Percentiles rank a stretch among this genome's conserved stretches.
These are phyloP conservation scores for Candida sithepensis DNA, from an alignment of 805 yeast genomes.

Conservation along the genomic window DNA sequence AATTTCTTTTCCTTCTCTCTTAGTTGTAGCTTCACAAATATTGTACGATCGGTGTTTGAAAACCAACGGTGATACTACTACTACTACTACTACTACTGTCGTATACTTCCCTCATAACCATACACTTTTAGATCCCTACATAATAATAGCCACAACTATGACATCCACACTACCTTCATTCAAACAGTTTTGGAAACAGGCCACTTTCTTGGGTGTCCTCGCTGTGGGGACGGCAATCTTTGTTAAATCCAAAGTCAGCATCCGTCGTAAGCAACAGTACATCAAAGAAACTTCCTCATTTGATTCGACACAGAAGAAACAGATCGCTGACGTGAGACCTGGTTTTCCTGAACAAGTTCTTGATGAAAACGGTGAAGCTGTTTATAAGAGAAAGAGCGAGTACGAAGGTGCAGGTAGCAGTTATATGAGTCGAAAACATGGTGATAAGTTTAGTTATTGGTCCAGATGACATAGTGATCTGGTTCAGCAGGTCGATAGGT, in stretches of 20 bases:
- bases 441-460: conserved; percentile 32
- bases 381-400: conserved; percentile 49
- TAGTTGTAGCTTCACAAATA: too few relatives aligned
- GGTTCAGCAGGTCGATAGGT: too few relatives aligned
- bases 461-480: background rate
- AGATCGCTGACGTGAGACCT: conserved; percentile 28
- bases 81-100: too few relatives aligned
- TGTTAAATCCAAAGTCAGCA: conserved; percentile 33
- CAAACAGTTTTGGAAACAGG: conserved; percentile 32
- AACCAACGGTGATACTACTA: too few relatives aligned
- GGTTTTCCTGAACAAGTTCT: conserved; percentile 31
- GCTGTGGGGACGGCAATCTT: conserved; percentile 32
- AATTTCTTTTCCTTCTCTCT: too few relatives aligned
- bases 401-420: conserved; percentile 68
- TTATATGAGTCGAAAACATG: conserved; percentile 42
- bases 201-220: conserved; percentile 23
- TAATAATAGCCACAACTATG: conserved; percentile 1
- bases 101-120: too few relatives aligned
- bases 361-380: conserved; percentile 32
- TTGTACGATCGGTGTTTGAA: too few relatives aligned
- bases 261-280: conserved; percentile 32
- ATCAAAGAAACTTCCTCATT: conserved; percentile 32
- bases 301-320: conserved; percentile 25
- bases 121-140: too few relatives aligned
- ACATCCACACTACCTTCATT: conserved; percentile 24